Conservation (phyloP, 2,329 filamentous ascomycete species). For the Talaromyces sp. region DNA sequence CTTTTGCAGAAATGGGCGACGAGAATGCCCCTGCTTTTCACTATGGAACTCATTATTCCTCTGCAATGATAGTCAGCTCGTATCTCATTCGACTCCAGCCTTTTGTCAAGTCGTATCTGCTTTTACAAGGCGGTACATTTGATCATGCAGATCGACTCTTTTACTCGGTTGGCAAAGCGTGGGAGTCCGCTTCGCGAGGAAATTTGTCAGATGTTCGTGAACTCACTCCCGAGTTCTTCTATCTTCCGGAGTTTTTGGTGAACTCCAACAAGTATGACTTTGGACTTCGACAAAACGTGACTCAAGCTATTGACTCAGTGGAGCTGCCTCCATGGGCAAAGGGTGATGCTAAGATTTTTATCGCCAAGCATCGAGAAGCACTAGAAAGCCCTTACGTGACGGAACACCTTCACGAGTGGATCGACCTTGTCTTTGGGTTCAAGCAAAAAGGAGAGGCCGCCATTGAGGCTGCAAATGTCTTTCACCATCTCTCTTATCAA, state of each 20-base stretch:
- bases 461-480: slow-evolving; percentile 87
- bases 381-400: slow-evolving; percentile 91
- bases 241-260: slow-evolving; percentile 87
- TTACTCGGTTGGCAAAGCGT: slow-evolving; percentile 85
- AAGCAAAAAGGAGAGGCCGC: slow-evolving; percentile 94
- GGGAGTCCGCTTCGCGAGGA: slow-evolving; percentile 81
- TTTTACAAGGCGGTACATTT: slow-evolving; percentile 92
- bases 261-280: slow-evolving; percentile 96
- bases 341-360: slow-evolving; percentile 91
- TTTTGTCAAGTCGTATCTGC: slow-evolving; percentile 90
- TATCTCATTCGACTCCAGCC: slow-evolving; percentile 93
- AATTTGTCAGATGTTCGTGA: slow-evolving; percentile 95
- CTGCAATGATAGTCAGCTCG: slow-evolving; percentile 96
- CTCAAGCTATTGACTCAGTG: slow-evolving; percentile 77
- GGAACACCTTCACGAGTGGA: slow-evolving; percentile 86
- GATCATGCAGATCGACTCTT: slow-evolving; percentile 95
- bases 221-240: slow-evolving; percentile 95
- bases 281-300: slow-evolving; percentile 76
- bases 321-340: slow-evolving; percentile 94
- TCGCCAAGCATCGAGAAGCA: slow-evolving; percentile 91
- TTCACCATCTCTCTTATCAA: slow-evolving; percentile 91
- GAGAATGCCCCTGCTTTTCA: slow-evolving; percentile 74
- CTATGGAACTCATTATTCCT: slow-evolving; percentile 97
- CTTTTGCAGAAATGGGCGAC: slow-evolving; percentile 87
- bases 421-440: slow-evolving; percentile 88